Base-by-base conservation (phyloP, 306 rosid species). In the Vigna hirtella region DNA sequence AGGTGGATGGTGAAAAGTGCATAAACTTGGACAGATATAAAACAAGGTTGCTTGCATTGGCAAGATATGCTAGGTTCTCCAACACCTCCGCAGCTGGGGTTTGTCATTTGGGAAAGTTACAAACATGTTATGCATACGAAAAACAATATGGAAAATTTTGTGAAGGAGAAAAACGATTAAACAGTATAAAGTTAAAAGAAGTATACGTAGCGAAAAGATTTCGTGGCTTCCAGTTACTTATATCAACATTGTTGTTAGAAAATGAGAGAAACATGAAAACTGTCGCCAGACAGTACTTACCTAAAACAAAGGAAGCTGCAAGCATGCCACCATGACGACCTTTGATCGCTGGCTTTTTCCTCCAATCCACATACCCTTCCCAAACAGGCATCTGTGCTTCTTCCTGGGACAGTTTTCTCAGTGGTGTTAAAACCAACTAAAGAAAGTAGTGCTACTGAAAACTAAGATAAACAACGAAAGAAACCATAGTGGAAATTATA, bases 31-130 rank as follows among this genome's bases (percentile, higher is more conserved):
- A 72, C 76, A 93, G 43, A 65, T 88, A 93, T 36, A 88, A 76
- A 79, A 91, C 97, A 65, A 93, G 88, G 76, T 91, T 93, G 86
- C 97, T 93, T 79, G 98, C 96, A 82, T 85, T 91, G 52, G 98
- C 89, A 79, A 91, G 73, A 78, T 22, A 93, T 76, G 97, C 97
- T 50, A 93, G 85, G 83, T 93, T 91, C 86, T 93, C 98, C 82
- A 91, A 28, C 70, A 88, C 80, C 83, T 93, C 98, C 85, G 87
- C 96, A 32, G 42, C 97, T 93, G 74, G 38, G 17, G 47, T 70
- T 81, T 62, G 11, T 45, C 12, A 48, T 65, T 70, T 9, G 16
- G 53, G 53, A 49, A 79, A 77, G 52, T 76, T 22, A 77, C 47
- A 77, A 50, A 24, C 16, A 66, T 45, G 22, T 36, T 24, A 80